Percentiles rank a stretch among this genome's conserved stretches.
phyloP scores from a whole-genome alignment of 768 basidiomycete species.

The Lactifluus hygrophoroides region DNA sequence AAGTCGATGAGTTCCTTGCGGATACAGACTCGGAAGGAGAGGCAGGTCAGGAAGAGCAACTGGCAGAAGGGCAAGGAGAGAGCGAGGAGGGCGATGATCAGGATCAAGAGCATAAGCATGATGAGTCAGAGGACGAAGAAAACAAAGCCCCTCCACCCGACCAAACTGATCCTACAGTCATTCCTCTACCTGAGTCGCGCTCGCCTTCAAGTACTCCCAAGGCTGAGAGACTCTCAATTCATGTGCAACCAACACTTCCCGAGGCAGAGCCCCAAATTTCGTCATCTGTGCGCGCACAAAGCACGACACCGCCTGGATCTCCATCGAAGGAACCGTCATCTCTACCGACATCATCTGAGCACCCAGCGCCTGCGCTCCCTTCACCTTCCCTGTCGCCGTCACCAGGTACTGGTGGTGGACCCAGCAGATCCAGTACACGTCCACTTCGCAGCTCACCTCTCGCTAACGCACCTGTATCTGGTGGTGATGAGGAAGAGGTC shows the following conservation, averaged over 20 bases:
- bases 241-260: conserved; percentile 30
- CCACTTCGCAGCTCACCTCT: conserved; percentile 73
- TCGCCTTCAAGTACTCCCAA: conserved; percentile 55
- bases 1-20: conserved; percentile 22
- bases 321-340: conserved; percentile 37
- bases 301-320: conserved; percentile 60
- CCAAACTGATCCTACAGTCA: conserved; percentile 14
- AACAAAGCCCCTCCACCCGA: not conserved
- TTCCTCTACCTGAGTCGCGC: conserved; percentile 36
- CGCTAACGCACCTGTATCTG: conserved; percentile 39
- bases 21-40: conserved; percentile 26
- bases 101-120: conserved; percentile 25
- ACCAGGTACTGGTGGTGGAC: conserved; percentile 41
- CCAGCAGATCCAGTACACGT: conserved; percentile 53
- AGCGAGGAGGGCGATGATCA: conserved; percentile 21
- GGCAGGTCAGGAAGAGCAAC: conserved; percentile 21
- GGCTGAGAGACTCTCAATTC: conserved; percentile 38
- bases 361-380: conserved; percentile 27
- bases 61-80: conserved; percentile 20
- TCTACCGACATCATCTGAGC: conserved; percentile 17
- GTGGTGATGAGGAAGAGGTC: conserved; percentile 38
- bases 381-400: conserved; percentile 29
- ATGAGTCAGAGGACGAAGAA: conserved; percentile 12
- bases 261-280: conserved; percentile 22
- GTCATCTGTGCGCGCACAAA: conserved; percentile 30